A percentile compares a stretch with the other conserved stretches of the same genome.
These are phyloP conservation scores for Salisapilia sapeloensis DNA, from an alignment of 352 stramenopile genomes.

Conservation along the genomic window DNA sequence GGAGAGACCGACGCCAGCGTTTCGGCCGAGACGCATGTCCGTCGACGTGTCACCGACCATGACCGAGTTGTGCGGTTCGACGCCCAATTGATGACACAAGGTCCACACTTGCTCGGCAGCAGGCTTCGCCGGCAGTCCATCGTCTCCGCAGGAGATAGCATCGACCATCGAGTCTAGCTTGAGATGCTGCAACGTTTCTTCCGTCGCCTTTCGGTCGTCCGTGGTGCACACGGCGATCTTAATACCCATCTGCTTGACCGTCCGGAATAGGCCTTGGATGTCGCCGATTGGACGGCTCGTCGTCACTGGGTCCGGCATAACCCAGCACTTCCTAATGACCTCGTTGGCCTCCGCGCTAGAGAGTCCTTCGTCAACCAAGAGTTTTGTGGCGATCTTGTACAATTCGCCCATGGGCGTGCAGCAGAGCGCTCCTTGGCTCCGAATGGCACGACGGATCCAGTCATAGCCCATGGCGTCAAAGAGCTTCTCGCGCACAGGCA, in stretches of 20 bases:
- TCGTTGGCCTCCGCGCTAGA: constrained; percentile 28
- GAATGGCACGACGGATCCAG: constrained; percentile 65
- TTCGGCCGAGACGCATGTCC: constrained; percentile 68
- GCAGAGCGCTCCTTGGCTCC: constrained; percentile 65
- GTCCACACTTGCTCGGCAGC: constrained; percentile 75
- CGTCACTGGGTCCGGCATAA: constrained; percentile 59
- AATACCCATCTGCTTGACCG: constrained; percentile 71
- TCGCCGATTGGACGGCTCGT: constrained; percentile 59
- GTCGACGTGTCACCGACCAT: constrained; percentile 80
- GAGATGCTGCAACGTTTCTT: constrained; percentile 62
- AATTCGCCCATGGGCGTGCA: constrained; percentile 76
- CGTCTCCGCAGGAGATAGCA: constrained; percentile 57
- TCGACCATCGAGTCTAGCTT: constrained; percentile 63
- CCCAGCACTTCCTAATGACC: constrained; percentile 65
- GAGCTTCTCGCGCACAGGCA: constrained; percentile 69
- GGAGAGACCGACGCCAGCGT: constrained; percentile 54
- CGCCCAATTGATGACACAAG: constrained; percentile 55
- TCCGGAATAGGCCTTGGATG: constrained; percentile 59
- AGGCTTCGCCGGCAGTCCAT: constrained; percentile 67
- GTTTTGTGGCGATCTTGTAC: constrained; percentile 61
- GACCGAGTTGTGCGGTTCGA: constrained; percentile 72
- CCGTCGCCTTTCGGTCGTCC: constrained; percentile 61
- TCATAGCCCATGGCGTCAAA: constrained; percentile 81
- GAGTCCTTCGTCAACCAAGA: constrained; percentile 62
- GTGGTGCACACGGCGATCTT: constrained; percentile 83